These are phyloP conservation scores for Aspergillus biplanus DNA, from an alignment of 495 filamentous ascomycete species.

Conservation along the genomic window DNA sequence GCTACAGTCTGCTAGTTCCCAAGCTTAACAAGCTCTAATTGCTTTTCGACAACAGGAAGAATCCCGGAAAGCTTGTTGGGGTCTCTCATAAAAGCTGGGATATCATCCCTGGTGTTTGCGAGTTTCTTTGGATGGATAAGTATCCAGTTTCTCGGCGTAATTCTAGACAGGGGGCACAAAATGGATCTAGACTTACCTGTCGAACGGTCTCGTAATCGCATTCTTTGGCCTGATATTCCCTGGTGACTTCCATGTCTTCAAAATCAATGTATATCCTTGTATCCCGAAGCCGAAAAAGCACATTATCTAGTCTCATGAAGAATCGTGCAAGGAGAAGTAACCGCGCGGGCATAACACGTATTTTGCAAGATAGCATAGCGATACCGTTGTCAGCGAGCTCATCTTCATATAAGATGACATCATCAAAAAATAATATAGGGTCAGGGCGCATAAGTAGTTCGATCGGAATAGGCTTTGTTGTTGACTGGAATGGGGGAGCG, in stretches of 20 bases:
- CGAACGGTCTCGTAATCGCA: constrained; percentile 75
- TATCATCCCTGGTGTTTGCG: constrained; percentile 69
- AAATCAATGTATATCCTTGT: constrained; percentile 95
- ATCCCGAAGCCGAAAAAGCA: constrained; percentile 83
- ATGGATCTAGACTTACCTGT: constrained; percentile 55
- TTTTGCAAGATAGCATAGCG: constrained; percentile 80
- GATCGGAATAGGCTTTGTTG: constrained; percentile 71
- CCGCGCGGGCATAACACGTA: constrained; percentile 86
- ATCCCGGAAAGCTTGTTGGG: constrained; percentile 76
- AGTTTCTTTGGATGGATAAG: constrained; percentile 59
- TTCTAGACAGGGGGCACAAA: background rate
- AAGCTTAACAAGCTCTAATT: constrained; percentile 46
- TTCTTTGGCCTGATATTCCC: constrained; percentile 88
- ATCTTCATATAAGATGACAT: constrained; percentile 94
- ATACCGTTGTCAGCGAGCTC: constrained; percentile 98
- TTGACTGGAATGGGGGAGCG: constrained; percentile 50
- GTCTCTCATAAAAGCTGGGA: constrained; percentile 79
- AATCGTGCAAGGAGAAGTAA: constrained; percentile 84
- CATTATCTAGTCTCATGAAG: constrained; percentile 91
- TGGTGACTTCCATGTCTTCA: constrained; percentile 73
- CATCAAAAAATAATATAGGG: constrained; percentile 93
- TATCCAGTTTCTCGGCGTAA: background rate
- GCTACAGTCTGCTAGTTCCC: constrained; percentile 1
- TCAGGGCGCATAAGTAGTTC: constrained; percentile 82
- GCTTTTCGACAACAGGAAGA: constrained; percentile 69